Percentiles rank a stretch among this genome's conserved stretches.
Evolutionary conservation across 176 grass and related monocot species (phyloP).

Genomic region (Microstegium vimineum): DNA sequence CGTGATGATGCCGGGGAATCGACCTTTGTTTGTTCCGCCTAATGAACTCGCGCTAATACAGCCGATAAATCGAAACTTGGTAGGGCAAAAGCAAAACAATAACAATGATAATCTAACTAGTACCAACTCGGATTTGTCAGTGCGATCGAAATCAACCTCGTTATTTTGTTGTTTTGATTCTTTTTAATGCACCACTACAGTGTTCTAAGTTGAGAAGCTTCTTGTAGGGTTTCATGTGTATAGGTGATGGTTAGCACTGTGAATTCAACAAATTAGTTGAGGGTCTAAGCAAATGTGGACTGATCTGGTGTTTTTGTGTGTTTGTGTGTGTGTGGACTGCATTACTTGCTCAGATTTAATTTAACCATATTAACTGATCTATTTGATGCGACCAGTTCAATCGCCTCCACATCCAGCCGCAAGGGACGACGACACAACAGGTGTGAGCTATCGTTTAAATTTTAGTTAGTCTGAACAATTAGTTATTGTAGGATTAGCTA

Average conservation of each 20-base stretch:
- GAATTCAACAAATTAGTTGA: no score
- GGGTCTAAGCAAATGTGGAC: no score
- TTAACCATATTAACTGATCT: background rate
- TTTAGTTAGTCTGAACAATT: background rate
- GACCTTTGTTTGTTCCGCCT: background rate
- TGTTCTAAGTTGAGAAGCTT: no score
- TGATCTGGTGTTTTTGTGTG: no score
- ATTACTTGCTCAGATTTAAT: no score
- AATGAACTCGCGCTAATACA: background rate
- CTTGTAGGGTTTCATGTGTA: no score
- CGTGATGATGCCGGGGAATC: background rate
- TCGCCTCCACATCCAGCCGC: background rate
- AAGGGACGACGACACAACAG: background rate
- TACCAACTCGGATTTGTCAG: no score
- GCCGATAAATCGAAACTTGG: no score
- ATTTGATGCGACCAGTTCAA: background rate
- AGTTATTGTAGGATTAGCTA: background rate
- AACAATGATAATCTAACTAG: background rate
- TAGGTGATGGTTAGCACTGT: no score
- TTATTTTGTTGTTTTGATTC: no score
- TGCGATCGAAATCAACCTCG: no score
- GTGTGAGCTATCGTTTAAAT: background rate
- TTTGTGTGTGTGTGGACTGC: background rate
- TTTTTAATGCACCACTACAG: rapidly evolving
- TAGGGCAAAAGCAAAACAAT: no score